A percentile compares a stretch with the other conserved stretches of the same genome.
These are phyloP conservation scores for Blastocystis sp. DNA, from an alignment of 352 stramenopile genomes.

Conservation along the genomic window DNA sequence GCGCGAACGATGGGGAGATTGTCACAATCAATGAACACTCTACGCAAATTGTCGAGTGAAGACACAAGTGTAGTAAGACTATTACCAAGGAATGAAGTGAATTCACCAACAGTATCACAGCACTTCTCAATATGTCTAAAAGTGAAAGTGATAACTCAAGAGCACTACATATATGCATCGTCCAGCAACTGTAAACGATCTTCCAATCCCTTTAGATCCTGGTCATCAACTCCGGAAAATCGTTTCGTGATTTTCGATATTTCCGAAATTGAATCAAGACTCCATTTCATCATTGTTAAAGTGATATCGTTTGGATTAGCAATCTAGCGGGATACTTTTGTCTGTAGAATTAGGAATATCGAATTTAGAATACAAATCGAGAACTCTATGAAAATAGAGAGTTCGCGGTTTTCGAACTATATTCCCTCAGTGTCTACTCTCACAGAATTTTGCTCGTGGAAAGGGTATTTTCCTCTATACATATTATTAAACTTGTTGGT, in stretches of 20 bases:
- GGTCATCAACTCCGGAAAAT: conserved; percentile 3
- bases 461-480: neutral
- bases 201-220: neutral
- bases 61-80: neutral
- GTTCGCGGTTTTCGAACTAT: neutral
- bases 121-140: conserved; percentile 31
- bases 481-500: neutral
- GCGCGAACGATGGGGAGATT: neutral
- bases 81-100: neutral
- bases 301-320: neutral
- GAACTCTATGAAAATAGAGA: neutral
- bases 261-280: neutral
- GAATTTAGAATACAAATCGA: neutral
- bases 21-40: neutral
- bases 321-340: neutral
- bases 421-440: neutral
- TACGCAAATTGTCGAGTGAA: neutral
- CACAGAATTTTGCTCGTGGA: neutral
- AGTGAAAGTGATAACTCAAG: neutral
- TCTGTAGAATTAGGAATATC: too few species aligned
- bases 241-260: conserved; percentile 11
- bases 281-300: conserved; percentile 27
- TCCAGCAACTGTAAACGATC: neutral
- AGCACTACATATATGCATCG: neutral
- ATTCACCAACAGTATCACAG: conserved; percentile 3